A percentile compares a stretch with the other conserved stretches of the same genome.
phyloP scores from a whole-genome alignment of 805 yeast species.

The Zygosaccharomyces kombuchaensis region DNA sequence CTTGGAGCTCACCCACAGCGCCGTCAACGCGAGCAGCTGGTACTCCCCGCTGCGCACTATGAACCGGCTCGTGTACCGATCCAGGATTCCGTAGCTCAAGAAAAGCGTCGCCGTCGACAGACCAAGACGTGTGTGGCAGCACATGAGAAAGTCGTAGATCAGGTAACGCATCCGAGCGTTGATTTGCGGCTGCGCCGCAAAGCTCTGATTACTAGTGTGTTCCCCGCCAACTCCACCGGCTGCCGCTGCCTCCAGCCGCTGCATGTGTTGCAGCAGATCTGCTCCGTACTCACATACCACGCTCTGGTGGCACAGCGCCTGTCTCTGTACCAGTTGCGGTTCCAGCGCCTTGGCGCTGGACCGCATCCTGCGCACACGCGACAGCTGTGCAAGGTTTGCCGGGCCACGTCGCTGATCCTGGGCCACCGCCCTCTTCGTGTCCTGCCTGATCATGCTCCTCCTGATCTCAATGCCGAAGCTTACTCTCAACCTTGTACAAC shows the following conservation, averaged over 20 bases:
- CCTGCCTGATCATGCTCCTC: slow-evolving; percentile 7
- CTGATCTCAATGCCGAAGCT: slow-evolving; percentile 1
- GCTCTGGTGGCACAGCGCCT: slow-evolving; percentile 43
- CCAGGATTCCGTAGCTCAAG: slow-evolving; percentile 67
- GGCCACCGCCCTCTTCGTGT: slow-evolving; percentile 7
- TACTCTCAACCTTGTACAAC: not conserved
- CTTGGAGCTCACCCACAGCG: slow-evolving; percentile 87
- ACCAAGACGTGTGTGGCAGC: slow-evolving; percentile 58
- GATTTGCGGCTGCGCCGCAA: slow-evolving; percentile 40
- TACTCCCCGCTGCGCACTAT: slow-evolving; percentile 76
- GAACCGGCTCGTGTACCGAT: slow-evolving; percentile 79
- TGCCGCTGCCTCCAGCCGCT: slow-evolving; percentile 30
- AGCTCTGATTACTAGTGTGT: slow-evolving; percentile 27
- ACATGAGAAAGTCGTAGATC: slow-evolving; percentile 76
- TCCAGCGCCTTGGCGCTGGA: slow-evolving; percentile 19
- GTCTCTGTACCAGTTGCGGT: slow-evolving; percentile 41
- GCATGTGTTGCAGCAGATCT: slow-evolving; percentile 38
- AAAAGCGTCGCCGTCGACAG: slow-evolving; percentile 62
- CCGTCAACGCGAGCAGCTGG: slow-evolving; percentile 80
- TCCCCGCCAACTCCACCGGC: not conserved
- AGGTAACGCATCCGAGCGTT: slow-evolving; percentile 59
- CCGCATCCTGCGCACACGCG: slow-evolving; percentile 22
- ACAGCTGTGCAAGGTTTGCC: slow-evolving; percentile 14
- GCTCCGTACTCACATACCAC: slow-evolving; percentile 44
- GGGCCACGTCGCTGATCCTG: slow-evolving; percentile 4